These are phyloP conservation scores for Wickerhamiella sergipiensis DNA, from an alignment of 805 yeast genomes.

Conservation along the genomic window DNA sequence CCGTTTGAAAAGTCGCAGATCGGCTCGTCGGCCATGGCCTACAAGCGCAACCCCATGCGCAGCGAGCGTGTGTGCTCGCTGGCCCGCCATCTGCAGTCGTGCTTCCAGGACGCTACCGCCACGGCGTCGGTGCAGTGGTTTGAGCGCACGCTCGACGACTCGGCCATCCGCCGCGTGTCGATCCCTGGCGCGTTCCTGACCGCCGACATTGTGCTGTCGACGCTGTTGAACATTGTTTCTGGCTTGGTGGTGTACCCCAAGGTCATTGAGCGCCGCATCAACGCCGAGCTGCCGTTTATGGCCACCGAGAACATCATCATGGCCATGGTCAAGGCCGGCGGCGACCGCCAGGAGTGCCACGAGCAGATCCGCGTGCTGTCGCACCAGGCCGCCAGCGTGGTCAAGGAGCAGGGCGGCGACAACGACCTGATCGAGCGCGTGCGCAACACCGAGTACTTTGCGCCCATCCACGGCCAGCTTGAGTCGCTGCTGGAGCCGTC, in stretches of 20 bases:
- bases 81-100: conserved; percentile 86
- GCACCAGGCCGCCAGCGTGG: conserved; percentile 95
- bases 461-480: conserved; percentile 78
- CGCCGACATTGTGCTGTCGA: conserved; percentile 82
- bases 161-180: conserved; percentile 94
- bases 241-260: conserved; percentile 97
- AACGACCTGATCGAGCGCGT: conserved; percentile 89
- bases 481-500: conserved; percentile 75
- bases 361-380: conserved; percentile 94
- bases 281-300: conserved; percentile 94
- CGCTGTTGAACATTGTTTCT: conserved; percentile 80
- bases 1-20: conserved; percentile 98
- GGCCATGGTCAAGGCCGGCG: conserved; percentile 99
- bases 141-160: conserved; percentile 95
- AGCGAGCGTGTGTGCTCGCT: conserved; percentile 98
- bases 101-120: conserved; percentile 85
- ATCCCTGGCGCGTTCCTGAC: conserved; percentile 94
- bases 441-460: conserved; percentile 61
- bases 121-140: conserved; percentile 99
- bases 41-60: conserved; percentile 99
- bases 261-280: conserved; percentile 94
- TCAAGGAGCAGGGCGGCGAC: conserved; percentile 96
- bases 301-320: conserved; percentile 97
- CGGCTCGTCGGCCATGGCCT: conserved; percentile 98
- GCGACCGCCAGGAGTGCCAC: conserved; percentile 95